Base-by-base conservation (phyloP, 1,284 basidiomycete species). In the Trametes polyzona region DNA sequence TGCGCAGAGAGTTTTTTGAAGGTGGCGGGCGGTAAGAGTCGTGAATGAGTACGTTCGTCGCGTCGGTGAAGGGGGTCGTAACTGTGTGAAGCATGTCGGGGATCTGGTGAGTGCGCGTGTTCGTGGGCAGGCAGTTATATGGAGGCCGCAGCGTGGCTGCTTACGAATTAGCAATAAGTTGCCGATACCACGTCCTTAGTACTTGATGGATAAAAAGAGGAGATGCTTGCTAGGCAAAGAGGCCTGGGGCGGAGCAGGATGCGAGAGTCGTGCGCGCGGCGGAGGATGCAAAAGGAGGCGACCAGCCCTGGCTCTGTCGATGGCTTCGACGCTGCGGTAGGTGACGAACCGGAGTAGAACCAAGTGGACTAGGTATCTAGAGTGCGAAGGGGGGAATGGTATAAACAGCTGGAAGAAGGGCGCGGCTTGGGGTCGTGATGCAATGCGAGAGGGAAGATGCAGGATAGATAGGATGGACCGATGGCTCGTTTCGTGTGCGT, bases 91-190 rank as follows among this genome's bases (percentile, higher is more conserved):
- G 79, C 79, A 84, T 83, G 64, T 61, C 63, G 64, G 80, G 53
- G 78, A 72, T 75, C 73, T 74, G 71, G 63, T 57, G 65, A 63
- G 63, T 63, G 66, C 57, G 67, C 71, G 64, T 69, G 68, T 52
- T 59, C 59, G 43, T 52, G 55, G 54, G 48, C 55, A 65, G 63
- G 37, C 58, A 48, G 62, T 67, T 52, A 37, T 29, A 59, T 39
- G 52, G 36, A 48, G 32, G 50, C 19, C 21, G 44, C 37, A 17
- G 39, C 24, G 48, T 47, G 55, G 53, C 35, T 46, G 76, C 79
- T 75, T 67, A 82, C 86, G 78, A 80, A 81, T 82, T 81, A 84
- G 83, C 80, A 82, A 88, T 80, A 79, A 74, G 73, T 73, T 69
- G 74, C 69, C 69, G 78, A 71, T 66, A 70, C 59, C 57, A 65